Evolutionary conservation across 495 filamentous ascomycete species (phyloP), one percentile per base, ranked within the genome.

Genomic region (Daldinia bambusicola): DNA sequence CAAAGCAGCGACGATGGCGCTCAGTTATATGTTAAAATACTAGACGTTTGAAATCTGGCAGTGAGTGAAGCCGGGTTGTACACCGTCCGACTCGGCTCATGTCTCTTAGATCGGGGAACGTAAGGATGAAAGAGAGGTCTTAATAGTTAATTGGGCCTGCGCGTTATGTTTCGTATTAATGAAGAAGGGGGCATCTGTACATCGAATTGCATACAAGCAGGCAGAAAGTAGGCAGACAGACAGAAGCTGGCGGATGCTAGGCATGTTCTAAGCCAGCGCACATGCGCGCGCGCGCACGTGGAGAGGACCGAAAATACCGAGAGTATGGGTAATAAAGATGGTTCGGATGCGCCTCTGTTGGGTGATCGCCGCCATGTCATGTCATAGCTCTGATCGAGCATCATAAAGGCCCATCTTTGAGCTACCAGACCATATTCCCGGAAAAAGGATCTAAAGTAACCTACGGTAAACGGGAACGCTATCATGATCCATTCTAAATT

Each of bases 331-430:
- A 43, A 40, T 57, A n/a, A n/a, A 66, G 50, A 31, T 37, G 53
- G 38, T 9, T 48, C 50, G 55, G 68, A 69, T 57, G 71, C 22
- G 10, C 53, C 61, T 67, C 43, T 43, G 69, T 61, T 63, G 53
- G 68, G 48, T 64, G 74, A 76, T 76, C 62, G 66, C 34, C 32
- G 26, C 31, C 31, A 18, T 51, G 41, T 37, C 36, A 70, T 53
- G 57, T 66, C 57, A 58, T 69, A 55, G 38, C 70, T 26, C 51
- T 63, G 75, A 76, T 76, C 75, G 75, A 67, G 68, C n/a, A 61
- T 53, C 38, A 61, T 71, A 68, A 66, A 59, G 51, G 40, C 9
- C 61, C 40, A 53, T 56, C 65, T 65, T 16, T 45, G 32, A 68
- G 70, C 52, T 30, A 65, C 41, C 10, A 53, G 52, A 37, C 50